A percentile compares a stretch with the other conserved stretches of the same genome.
phyloP scores from a whole-genome alignment of 768 basidiomycete genomes.

The Panellus pusillus region DNA sequence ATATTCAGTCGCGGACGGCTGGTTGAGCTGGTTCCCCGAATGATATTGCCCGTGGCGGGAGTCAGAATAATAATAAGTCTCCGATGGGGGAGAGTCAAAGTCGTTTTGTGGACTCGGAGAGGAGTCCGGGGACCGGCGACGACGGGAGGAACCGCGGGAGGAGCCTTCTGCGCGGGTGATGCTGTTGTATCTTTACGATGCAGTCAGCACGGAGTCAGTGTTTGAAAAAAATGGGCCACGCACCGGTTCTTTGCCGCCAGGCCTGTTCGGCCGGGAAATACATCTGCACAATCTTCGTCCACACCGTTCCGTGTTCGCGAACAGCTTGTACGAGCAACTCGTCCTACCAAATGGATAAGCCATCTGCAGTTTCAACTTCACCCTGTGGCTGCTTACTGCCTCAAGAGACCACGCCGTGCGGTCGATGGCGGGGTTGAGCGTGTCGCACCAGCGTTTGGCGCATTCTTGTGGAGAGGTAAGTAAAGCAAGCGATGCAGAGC shows the following conservation, averaged over 20 bases:
- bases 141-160: slow-evolving; percentile 2
- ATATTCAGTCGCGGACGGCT: no score
- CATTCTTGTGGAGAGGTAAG: slow-evolving; percentile 39
- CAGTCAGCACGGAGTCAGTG: slow-evolving; percentile 1
- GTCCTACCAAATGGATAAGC: slow-evolving; percentile 37
- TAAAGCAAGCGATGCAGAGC: slow-evolving; percentile 5
- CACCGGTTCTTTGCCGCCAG: slow-evolving; percentile 62
- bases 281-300: slow-evolving; percentile 63
- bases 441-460: slow-evolving; percentile 64
- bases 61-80: neutral
- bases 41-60: no score
- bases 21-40: no score
- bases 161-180: slow-evolving; percentile 38
- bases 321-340: slow-evolving; percentile 55
- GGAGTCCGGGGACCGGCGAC: slow-evolving; percentile 1
- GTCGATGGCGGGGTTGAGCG: slow-evolving; percentile 60
- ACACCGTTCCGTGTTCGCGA: slow-evolving; percentile 55
- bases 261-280: slow-evolving; percentile 60
- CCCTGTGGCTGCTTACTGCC: slow-evolving; percentile 35
- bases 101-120: slow-evolving; percentile 7
- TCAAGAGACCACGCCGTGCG: slow-evolving; percentile 59
- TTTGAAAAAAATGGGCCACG: slow-evolving; percentile 13
- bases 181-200: slow-evolving; percentile 45
- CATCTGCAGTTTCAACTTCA: neutral
- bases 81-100: neutral